These are phyloP conservation scores for Populus tremula DNA, from an alignment of 345 rosid genomes.

Conservation along the genomic window DNA sequence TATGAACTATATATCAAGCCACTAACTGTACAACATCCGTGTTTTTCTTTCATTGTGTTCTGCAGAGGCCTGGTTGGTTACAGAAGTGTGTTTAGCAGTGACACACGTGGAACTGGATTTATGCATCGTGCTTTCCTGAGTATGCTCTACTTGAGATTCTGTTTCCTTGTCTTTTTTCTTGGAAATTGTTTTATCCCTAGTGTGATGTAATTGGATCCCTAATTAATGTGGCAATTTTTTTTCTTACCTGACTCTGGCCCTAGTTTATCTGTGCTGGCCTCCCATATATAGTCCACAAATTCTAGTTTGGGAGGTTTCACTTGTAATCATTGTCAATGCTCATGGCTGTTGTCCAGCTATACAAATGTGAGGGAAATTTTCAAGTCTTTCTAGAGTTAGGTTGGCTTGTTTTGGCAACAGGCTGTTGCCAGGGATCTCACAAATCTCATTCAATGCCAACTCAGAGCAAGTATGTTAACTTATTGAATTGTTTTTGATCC, in stretches of 20 bases:
- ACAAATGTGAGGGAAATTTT: neutral
- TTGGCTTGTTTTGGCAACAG: neutral
- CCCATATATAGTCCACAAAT: neutral
- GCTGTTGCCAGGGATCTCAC: too few relatives aligned
- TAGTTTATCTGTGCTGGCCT: neutral
- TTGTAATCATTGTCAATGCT: too few relatives aligned
- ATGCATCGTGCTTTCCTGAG: conserved; percentile 98
- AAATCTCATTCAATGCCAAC: too few relatives aligned
- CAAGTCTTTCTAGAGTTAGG: neutral
- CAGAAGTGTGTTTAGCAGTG: conserved; percentile 97
- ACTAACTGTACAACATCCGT: neutral
- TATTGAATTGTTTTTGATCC: too few relatives aligned
- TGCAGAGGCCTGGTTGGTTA: conserved; percentile 95
- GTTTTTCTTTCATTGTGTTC: conserved; percentile 9
- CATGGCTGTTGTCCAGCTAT: neutral
- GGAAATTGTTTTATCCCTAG: neutral
- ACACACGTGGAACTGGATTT: conserved; percentile 95
- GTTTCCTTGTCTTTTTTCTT: neutral
- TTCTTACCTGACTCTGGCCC: neutral
- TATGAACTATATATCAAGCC: neutral
- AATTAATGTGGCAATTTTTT: conserved; percentile 1
- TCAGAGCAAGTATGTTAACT: too few relatives aligned
- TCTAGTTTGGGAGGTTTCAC: neutral
- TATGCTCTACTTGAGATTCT: conserved; percentile 32
- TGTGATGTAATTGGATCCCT: neutral